Percentiles rank a stretch among this genome's conserved stretches.
Conservation (phyloP, 345 rosid genomes). For the Reutealis trisperma region DNA sequence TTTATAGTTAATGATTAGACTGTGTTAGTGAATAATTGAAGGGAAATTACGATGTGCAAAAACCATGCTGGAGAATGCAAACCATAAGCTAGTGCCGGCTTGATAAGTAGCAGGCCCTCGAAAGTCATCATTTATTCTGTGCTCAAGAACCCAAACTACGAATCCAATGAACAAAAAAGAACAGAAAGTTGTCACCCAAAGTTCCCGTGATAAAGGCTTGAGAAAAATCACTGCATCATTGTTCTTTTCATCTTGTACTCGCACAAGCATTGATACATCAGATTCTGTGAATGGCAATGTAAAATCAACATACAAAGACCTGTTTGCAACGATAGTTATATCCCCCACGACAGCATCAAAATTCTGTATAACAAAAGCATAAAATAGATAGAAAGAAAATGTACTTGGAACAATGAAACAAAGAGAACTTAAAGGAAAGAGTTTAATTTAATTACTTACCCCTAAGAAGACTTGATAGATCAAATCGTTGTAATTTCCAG, state of each 20-base stretch:
- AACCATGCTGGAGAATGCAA: slow-evolving; percentile 41
- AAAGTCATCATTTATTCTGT: slow-evolving; percentile 1
- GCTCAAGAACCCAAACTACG: slow-evolving; percentile 9
- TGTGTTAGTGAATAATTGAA: too few species aligned
- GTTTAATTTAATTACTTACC: not conserved
- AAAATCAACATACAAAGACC: slow-evolving; percentile 51
- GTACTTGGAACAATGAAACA: too few species aligned
- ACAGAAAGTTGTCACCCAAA: slow-evolving; percentile 65
- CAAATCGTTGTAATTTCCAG: slow-evolving; percentile 12
- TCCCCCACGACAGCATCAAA: slow-evolving; percentile 27
- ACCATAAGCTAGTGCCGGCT: slow-evolving; percentile 71
- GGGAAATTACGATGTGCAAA: slow-evolving; percentile 13
- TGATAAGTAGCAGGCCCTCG: slow-evolving; percentile 29
- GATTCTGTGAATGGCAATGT: slow-evolving; percentile 26
- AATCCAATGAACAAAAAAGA: slow-evolving; percentile 31
- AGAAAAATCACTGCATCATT: slow-evolving; percentile 54
- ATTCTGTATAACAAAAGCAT: not conserved
- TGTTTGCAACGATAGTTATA: slow-evolving; percentile 10
- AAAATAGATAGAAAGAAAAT: too few species aligned
- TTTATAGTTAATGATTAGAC: too few species aligned
- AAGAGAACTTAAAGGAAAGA: too few species aligned
- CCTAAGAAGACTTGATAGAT: slow-evolving; percentile 1
- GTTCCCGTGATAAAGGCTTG: slow-evolving; percentile 57
- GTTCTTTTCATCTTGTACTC: not conserved
- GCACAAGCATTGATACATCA: not conserved